phyloP scores from a whole-genome alignment of 495 filamentous ascomycete genomes.

The Aspergillus incahuasiensis region DNA sequence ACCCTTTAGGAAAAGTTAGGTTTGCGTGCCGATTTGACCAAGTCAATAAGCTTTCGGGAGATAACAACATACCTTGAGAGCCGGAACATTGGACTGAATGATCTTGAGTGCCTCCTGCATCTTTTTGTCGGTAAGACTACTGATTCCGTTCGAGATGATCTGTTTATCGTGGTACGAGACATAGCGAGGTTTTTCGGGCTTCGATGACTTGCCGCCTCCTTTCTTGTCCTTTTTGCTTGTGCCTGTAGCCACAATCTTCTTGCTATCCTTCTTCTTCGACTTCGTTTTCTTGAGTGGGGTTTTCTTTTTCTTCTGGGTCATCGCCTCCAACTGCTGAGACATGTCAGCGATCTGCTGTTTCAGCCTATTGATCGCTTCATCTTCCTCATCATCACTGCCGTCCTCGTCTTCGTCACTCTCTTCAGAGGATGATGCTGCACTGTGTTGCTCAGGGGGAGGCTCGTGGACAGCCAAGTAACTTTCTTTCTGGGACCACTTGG shows the following conservation, averaged over 20 bases:
- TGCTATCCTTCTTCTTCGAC: constrained; percentile 46
- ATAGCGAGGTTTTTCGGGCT: constrained; percentile 47
- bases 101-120: constrained; percentile 79
- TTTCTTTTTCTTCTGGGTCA: constrained; percentile 58
- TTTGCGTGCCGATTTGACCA: too few relatives aligned
- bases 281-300: constrained; percentile 58
- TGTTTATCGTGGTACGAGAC: constrained; percentile 78
- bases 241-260: constrained; percentile 41
- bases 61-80: constrained; percentile 55
- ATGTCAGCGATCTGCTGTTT: constrained; percentile 62
- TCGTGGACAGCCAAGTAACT: constrained; percentile 72
- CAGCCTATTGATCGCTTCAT: constrained; percentile 62
- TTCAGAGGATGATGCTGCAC: constrained; percentile 51
- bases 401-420: constrained; percentile 60
- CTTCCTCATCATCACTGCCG: constrained; percentile 61
- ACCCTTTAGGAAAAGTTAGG: constrained; percentile 41
- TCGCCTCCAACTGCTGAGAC: constrained; percentile 49
- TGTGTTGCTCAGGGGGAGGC: constrained; percentile 51
- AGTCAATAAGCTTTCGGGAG: neutral
- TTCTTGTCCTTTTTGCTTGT: constrained; percentile 55
- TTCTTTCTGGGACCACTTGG: constrained; percentile 67
- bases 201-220: constrained; percentile 33
- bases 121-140: constrained; percentile 64
- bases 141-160: constrained; percentile 76
- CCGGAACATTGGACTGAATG: constrained; percentile 80